phyloP scores from a whole-genome alignment of 345 rosid genomes.

The Boechera retrofracta region DNA sequence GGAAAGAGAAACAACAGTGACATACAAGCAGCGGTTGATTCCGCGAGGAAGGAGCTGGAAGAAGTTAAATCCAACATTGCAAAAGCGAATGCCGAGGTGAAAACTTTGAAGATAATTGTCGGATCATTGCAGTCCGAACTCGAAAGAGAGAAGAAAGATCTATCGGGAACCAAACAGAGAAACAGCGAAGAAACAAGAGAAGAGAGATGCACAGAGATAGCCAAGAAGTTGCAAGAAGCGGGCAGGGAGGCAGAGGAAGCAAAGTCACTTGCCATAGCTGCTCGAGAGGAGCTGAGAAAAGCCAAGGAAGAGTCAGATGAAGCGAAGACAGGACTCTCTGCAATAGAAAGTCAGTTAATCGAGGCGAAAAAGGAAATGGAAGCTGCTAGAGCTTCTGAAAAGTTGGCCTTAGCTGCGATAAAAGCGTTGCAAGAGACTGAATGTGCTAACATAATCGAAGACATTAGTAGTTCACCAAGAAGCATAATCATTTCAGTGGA shows the following conservation, averaged over 20 bases:
- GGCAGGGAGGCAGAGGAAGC: slow-evolving; percentile 78
- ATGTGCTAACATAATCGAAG: slow-evolving; percentile 45
- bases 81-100: slow-evolving; percentile 75
- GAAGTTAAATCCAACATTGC: slow-evolving; percentile 77
- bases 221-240: slow-evolving; percentile 73
- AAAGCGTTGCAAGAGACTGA: slow-evolving; percentile 87
- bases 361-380: slow-evolving; percentile 83
- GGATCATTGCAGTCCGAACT: slow-evolving; percentile 67
- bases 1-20: slow-evolving; percentile 56
- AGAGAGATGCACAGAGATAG: slow-evolving; percentile 61
- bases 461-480: slow-evolving; percentile 43
- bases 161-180: slow-evolving; percentile 57
- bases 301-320: slow-evolving; percentile 76
- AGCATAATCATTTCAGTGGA: slow-evolving; percentile 72
- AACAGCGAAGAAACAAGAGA: slow-evolving; percentile 67
- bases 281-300: slow-evolving; percentile 74
- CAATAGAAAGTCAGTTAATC: slow-evolving; percentile 59
- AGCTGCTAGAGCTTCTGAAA: slow-evolving; percentile 89
- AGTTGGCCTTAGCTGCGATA: slow-evolving; percentile 82
- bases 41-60: slow-evolving; percentile 82
- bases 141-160: slow-evolving; percentile 62
- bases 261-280: slow-evolving; percentile 57
- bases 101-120: slow-evolving; percentile 69
- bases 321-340: slow-evolving; percentile 70
- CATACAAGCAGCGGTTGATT: slow-evolving; percentile 64